Evolutionary conservation across 75 land plant species (phyloP).

Genomic region (Ceratopteris richardii): DNA sequence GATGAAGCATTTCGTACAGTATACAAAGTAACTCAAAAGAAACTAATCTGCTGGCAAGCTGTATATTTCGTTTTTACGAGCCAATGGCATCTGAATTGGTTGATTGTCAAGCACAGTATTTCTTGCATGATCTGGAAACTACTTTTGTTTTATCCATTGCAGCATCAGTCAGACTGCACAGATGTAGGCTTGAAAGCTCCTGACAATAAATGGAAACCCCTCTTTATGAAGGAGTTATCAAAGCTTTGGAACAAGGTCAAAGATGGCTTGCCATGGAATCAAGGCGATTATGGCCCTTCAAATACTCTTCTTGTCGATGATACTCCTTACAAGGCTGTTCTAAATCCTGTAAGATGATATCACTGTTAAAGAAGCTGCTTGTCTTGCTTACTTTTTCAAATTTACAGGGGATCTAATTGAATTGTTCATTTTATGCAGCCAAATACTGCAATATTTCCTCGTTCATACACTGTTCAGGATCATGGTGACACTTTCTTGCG

Average conservation of each 20-base stretch:
- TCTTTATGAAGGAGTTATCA: conserved; percentile 65
- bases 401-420: background rate
- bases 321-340: conserved; percentile 79
- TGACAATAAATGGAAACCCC: conserved; percentile 40
- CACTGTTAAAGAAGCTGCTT: background rate
- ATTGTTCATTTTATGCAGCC: conserved; percentile 25
- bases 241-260: conserved; percentile 62
- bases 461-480: conserved; percentile 36
- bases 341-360: conserved; percentile 65
- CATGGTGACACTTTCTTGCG: conserved; percentile 48
- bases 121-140: too few species aligned
- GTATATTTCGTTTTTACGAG: too few species aligned
- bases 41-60: too few species aligned
- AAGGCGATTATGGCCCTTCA: conserved; percentile 54
- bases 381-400: background rate
- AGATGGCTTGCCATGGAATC: conserved; percentile 54
- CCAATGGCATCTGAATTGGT: too few species aligned
- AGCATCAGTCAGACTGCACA: conserved; percentile 71
- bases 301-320: conserved; percentile 86
- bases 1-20: too few species aligned
- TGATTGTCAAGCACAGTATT: too few species aligned
- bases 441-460: conserved; percentile 57
- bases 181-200: conserved; percentile 31
- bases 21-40: too few species aligned
- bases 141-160: conserved; percentile 2